phyloP scores from a whole-genome alignment of 176 grass and related monocot species.

The Pontederia paniculata region DNA sequence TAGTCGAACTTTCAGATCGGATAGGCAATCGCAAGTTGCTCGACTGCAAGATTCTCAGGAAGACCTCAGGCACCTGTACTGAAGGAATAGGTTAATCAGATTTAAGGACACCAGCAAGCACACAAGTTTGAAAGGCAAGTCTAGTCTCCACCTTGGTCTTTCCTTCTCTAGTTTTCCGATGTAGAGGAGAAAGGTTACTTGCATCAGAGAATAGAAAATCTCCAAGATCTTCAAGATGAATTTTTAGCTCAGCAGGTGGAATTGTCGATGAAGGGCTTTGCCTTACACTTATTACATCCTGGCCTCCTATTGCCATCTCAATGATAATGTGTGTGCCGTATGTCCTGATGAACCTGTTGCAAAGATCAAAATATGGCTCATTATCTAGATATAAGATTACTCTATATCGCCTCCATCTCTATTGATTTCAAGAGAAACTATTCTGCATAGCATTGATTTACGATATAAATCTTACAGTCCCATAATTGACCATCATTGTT shows the following conservation, averaged over 20 bases:
- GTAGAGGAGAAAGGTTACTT: constrained; percentile 59
- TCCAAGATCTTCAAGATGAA: constrained; percentile 89
- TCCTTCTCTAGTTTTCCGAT: constrained; percentile 72
- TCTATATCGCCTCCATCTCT: too few species aligned
- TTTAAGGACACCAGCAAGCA: neutral
- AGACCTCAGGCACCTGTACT: constrained; percentile 80
- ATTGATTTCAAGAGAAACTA: too few species aligned
- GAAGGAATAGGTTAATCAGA: constrained; percentile 22
- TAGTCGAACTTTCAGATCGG: constrained; percentile 76
- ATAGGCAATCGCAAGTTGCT: constrained; percentile 65
- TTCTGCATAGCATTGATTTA: too few species aligned
- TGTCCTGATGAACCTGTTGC: constrained; percentile 65
- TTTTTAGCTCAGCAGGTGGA: constrained; percentile 71
- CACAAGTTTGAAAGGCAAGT: neutral
- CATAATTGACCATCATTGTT: too few species aligned
- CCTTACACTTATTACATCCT: constrained; percentile 84
- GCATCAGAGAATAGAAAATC: constrained; percentile 88
- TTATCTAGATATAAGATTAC: too few species aligned
- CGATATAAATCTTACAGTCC: too few species aligned
- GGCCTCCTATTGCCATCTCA: constrained; percentile 79
- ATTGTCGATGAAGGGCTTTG: constrained; percentile 72
- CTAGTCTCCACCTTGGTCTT: constrained; percentile 47
- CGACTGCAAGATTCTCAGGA: constrained; percentile 59
- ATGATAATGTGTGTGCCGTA: constrained; percentile 97
- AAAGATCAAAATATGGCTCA: neutral